Conservation (phyloP, 352 stramenopile species). For the Lagenidium giganteum region DNA sequence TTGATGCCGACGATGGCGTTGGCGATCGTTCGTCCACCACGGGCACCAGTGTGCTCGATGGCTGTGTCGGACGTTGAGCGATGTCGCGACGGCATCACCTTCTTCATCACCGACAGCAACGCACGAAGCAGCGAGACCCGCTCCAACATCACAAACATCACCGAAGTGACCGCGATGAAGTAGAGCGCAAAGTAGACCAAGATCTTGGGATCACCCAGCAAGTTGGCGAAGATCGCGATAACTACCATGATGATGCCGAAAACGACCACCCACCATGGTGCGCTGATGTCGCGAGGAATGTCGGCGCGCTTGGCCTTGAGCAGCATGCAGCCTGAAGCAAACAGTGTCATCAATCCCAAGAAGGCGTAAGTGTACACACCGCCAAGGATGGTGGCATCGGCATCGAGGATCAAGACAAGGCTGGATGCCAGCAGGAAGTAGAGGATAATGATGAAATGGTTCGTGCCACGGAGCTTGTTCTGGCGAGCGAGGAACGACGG, state of each 20-base stretch:
- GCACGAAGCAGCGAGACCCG: conserved; percentile 12
- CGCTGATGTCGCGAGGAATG: conserved; percentile 43
- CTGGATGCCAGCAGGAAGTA: conserved; percentile 72
- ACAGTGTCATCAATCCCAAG: conserved; percentile 53
- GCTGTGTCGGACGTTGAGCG: too few relatives aligned
- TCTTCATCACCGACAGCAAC: conserved; percentile 15
- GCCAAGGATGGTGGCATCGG: conserved; percentile 53
- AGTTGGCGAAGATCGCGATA: conserved; percentile 12
- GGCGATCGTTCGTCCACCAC: conserved; percentile 38
- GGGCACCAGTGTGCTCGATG: conserved; percentile 31
- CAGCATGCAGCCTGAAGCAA: conserved; percentile 48
- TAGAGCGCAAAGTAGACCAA: conserved; percentile 19
- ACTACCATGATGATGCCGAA: conserved; percentile 12
- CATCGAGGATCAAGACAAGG: conserved; percentile 73
- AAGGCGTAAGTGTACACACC: conserved; percentile 65
- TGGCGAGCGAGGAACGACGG: conserved; percentile 48
- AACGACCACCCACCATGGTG: conserved; percentile 28
- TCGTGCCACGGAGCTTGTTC: conserved; percentile 77
- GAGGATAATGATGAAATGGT: conserved; percentile 79
- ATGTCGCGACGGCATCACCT: conserved; percentile 9
- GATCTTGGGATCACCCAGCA: conserved; percentile 16
- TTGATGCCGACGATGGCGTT: conserved; percentile 42
- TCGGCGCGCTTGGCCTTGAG: conserved; percentile 62
- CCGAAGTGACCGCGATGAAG: conserved; percentile 14
- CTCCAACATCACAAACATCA: conserved; percentile 20